These are phyloP conservation scores for Suaeda aralocaspica DNA, from an alignment of 148 eudicot genomes.

Conservation along the genomic window DNA sequence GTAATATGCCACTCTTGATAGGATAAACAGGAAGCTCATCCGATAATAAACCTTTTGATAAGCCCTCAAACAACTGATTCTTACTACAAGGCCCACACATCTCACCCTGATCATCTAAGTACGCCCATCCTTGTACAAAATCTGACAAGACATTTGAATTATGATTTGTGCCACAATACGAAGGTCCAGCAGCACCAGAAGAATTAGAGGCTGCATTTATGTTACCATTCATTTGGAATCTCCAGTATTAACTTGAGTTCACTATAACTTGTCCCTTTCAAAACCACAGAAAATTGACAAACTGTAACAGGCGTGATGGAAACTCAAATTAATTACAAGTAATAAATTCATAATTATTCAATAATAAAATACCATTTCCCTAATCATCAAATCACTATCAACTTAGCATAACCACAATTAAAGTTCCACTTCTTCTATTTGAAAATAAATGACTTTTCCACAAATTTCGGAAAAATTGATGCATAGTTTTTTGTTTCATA, in stretches of 20 bases:
- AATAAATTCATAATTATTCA: not conserved
- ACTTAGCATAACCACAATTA: not conserved
- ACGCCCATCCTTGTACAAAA: conserved; percentile 87
- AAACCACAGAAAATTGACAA: conserved; percentile 32
- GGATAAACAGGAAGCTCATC: conserved; percentile 87
- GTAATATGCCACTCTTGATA: conserved; percentile 47
- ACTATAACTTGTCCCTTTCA: conserved; percentile 25
- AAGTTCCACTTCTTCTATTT: too few relatives aligned
- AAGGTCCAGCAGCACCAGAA: conserved; percentile 29
- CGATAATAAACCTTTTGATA: conserved; percentile 72
- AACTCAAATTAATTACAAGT: not conserved
- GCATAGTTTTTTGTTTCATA: too few relatives aligned
- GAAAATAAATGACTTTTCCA: too few relatives aligned
- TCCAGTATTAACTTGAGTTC: conserved; percentile 35
- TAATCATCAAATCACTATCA: not conserved
- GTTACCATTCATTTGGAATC: conserved; percentile 45
- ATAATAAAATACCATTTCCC: not conserved
- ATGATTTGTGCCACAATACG: conserved; percentile 21
- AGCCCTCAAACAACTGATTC: conserved; percentile 80
- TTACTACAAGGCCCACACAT: conserved; percentile 92
- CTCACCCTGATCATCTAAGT: conserved; percentile 69
- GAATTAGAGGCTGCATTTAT: conserved; percentile 31
- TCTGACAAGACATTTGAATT: conserved; percentile 24
- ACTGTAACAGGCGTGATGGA: conserved; percentile 5
- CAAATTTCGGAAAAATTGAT: too few relatives aligned